Percentiles rank a stretch among this genome's conserved stretches.
Conservation (phyloP, 2,329 filamentous ascomycete genomes). For the Sarocladium oryzae region DNA sequence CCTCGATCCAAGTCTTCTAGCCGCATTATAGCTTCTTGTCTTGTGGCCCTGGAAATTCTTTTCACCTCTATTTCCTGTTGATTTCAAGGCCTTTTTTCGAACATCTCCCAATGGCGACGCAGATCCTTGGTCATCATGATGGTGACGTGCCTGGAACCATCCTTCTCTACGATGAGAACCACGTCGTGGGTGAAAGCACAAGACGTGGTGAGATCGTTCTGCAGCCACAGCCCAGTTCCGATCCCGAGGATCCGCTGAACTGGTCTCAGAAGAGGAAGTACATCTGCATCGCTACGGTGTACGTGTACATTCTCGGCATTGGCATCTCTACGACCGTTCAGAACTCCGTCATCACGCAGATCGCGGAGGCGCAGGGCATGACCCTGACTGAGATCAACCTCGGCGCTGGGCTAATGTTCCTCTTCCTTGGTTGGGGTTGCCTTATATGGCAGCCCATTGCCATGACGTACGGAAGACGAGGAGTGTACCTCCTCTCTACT, state of each 20-base stretch:
- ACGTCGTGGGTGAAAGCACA: not conserved
- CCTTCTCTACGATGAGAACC: not conserved
- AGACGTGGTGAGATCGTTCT: conserved; percentile 17
- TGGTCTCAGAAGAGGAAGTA: conserved; percentile 17
- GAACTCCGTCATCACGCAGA: conserved; percentile 21
- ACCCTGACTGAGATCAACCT: conserved; percentile 31
- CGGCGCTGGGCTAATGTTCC: conserved; percentile 43
- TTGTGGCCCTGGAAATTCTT: too few relatives aligned
- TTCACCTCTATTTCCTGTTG: too few relatives aligned
- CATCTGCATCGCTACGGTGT: conserved; percentile 15
- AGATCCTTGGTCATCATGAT: not conserved
- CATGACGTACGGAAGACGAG: conserved; percentile 43
- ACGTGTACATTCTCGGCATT: conserved; percentile 18
- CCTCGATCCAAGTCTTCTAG: too few relatives aligned
- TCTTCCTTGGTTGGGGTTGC: conserved; percentile 44
- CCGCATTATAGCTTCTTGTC: too few relatives aligned
- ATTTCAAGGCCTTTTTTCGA: too few relatives aligned
- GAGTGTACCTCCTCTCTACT: conserved; percentile 37
- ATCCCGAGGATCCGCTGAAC: conserved; percentile 22
- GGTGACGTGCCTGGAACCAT: not conserved
- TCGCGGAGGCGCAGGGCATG: conserved; percentile 17
- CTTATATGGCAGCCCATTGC: conserved; percentile 48
- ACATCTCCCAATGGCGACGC: not conserved
- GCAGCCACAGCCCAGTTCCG: conserved; percentile 16
- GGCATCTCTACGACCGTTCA: conserved; percentile 20